A percentile compares a stretch with the other conserved stretches of the same genome.
phyloP scores from a whole-genome alignment of 805 yeast genomes.

The Trichomonascus vanleenenianus region DNA sequence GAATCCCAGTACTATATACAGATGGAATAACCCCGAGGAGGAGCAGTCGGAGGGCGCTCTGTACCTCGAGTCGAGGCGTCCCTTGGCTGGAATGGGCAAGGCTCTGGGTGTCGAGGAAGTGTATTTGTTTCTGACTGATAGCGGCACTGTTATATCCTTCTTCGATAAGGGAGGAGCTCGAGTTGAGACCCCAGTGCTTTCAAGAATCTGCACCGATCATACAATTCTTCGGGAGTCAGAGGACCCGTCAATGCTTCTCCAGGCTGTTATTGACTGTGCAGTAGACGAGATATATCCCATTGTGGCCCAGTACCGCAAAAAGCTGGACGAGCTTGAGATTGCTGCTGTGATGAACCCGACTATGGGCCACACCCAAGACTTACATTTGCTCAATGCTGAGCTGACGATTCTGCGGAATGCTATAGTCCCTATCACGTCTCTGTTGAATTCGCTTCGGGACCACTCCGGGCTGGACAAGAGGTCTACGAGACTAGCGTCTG shows the following conservation, averaged over 20 bases:
- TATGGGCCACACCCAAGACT: conserved; percentile 42
- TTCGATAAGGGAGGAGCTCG: conserved; percentile 51
- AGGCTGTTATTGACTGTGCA: conserved; percentile 46
- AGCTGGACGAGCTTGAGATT: conserved; percentile 43
- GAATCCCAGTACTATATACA: conserved; percentile 23
- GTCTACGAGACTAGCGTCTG: neutral
- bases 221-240: conserved; percentile 44
- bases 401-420: conserved; percentile 40
- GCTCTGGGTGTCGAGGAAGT: conserved; percentile 50
- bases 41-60: conserved; percentile 15
- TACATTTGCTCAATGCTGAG: conserved; percentile 49
- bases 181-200: conserved; percentile 43
- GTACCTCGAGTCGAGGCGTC: conserved; percentile 36
- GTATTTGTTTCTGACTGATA: conserved; percentile 39
- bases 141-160: conserved; percentile 44
- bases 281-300: conserved; percentile 50
- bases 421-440: conserved; percentile 40
- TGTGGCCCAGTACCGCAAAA: conserved; percentile 41
- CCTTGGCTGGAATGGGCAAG: conserved; percentile 37
- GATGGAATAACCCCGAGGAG: conserved; percentile 28
- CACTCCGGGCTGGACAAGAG: conserved; percentile 21
- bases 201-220: conserved; percentile 38
- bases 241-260: conserved; percentile 45
- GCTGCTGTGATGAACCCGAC: conserved; percentile 45
- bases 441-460: conserved; percentile 41